Percentiles rank a stretch among this genome's conserved stretches.
Evolutionary conservation across 2,329 filamentous ascomycete species (phyloP).

Genomic region (Fusarium protoensiforme): DNA sequence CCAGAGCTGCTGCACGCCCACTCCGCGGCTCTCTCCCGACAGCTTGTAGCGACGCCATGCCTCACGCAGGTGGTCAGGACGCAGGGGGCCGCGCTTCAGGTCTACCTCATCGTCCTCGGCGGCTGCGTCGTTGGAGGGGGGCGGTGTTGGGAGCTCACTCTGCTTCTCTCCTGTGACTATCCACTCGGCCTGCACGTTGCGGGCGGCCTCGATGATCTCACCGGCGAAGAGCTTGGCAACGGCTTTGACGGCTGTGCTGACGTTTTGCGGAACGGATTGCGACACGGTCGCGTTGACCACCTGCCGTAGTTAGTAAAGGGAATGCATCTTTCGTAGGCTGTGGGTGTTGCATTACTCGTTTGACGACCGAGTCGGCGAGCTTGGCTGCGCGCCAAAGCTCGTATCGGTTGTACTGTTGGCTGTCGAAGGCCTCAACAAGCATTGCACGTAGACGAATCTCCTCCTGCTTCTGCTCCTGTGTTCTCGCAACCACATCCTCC

Average conservation of each 20-base stretch:
- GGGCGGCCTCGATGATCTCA: constrained; percentile 78
- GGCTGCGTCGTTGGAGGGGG: constrained; percentile 48
- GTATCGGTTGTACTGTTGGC: constrained; percentile 76
- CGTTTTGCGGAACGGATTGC: constrained; percentile 78
- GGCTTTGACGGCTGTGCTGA: constrained; percentile 79
- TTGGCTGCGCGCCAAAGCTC: constrained; percentile 77
- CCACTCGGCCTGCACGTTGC: constrained; percentile 79
- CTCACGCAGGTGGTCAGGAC: constrained; percentile 80
- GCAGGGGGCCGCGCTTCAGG: constrained; percentile 66
- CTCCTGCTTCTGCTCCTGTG: constrained; percentile 75
- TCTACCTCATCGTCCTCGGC: constrained; percentile 41
- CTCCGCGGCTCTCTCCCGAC: constrained; percentile 70
- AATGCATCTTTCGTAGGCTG: neutral
- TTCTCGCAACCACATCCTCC: constrained; percentile 69
- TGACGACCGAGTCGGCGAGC: constrained; percentile 74
- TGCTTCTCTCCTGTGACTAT: constrained; percentile 69
- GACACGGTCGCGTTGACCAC: constrained; percentile 85
- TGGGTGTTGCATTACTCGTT: constrained; percentile 62
- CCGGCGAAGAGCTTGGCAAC: constrained; percentile 83
- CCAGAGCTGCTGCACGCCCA: constrained; percentile 70
- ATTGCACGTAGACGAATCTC: constrained; percentile 68
- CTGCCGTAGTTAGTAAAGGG: constrained; percentile 48
- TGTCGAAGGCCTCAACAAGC: constrained; percentile 72
- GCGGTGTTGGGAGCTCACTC: constrained; percentile 60
- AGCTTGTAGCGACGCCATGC: constrained; percentile 76